Conservation (phyloP, 2,329 filamentous ascomycete species). For the Claviceps sp. region DNA sequence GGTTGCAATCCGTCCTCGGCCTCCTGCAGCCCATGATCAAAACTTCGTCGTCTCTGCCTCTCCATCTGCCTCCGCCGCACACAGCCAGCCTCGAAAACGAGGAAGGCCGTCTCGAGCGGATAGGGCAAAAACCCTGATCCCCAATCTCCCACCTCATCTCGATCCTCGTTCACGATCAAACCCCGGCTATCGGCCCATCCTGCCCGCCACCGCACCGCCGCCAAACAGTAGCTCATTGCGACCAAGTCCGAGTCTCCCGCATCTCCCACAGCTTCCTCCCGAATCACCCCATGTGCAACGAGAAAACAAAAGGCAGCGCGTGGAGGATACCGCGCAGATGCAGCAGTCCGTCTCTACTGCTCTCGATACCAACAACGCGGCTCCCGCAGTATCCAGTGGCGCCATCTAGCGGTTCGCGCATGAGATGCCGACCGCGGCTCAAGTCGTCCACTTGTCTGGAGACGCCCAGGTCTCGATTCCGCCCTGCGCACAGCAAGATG, state of each 20-base stretch:
- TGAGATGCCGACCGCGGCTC: neutral
- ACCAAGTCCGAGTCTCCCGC: neutral
- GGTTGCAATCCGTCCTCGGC: slow-evolving; percentile 14
- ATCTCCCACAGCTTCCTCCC: neutral
- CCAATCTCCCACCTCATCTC: slow-evolving; percentile 20
- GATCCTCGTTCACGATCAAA: slow-evolving; percentile 16
- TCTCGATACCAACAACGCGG: neutral
- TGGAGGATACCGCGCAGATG: neutral
- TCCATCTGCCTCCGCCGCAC: neutral
- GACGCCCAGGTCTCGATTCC: neutral
- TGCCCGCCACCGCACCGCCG: slow-evolving; percentile 7
- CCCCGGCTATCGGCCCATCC: slow-evolving; percentile 4
- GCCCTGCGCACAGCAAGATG: neutral
- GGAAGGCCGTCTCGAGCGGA: slow-evolving; percentile 33
- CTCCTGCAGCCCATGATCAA: slow-evolving; percentile 6
- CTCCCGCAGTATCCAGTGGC: slow-evolving; percentile 2
- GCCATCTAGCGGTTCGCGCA: slow-evolving; percentile 5
- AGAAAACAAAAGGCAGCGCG: slow-evolving; percentile 4
- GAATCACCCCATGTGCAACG: neutral
- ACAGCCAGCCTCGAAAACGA: slow-evolving; percentile 24
- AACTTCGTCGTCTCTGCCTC: neutral
- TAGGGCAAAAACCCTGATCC: slow-evolving; percentile 20
- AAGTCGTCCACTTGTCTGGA: neutral
- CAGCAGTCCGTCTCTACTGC: neutral
- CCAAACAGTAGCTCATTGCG: neutral